Evolutionary conservation across 73 alveolate genomes (phyloP), one percentile per base, ranked within the genome.

Genomic region (Symbiodinium natans): DNA sequence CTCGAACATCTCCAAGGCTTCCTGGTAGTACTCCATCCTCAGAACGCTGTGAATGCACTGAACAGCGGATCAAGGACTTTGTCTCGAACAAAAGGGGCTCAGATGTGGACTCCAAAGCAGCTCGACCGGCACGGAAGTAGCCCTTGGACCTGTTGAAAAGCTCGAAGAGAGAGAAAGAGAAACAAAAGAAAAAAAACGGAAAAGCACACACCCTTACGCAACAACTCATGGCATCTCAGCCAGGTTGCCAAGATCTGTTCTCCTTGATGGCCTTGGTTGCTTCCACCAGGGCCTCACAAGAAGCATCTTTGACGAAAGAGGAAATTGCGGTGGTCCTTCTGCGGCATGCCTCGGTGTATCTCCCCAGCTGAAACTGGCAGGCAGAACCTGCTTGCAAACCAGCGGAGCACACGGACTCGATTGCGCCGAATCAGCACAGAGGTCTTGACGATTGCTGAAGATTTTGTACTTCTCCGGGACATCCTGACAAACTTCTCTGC

Each of bases 21-120:
- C 98, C 41, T 73, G 90, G 82, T 92, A 92, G 90, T 71, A 92
- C 90, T 92, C 98, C 98, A 92, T 88, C 95, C 94, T 87, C 15
- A 34, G 77, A 9, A 5, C n/a, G 36, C 7, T 29, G 41, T 23
- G 3, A 1, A 1, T 38, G 90, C 7, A 19, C 1, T 68, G 25
- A 19, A 13, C 86, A 10, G 42, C 25, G 33, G 42, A 17, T 5
- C 29, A 10, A 41, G 85, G 36, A 1, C 39, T 23, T 13, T 21
- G 9, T 8, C 59, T 42, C 33, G 8, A 38, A 2, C 31, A 40
- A 8, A 41, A 83, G 27, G 73, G 13, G 13, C 34, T 7, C 3
- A 39, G 63, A 9, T 25, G 39, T 54, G n/a, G 21, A 17, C 97
- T 92, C 98, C 82, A 92, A 33, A 13, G 98, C 98, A 29, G 98